Evolutionary conservation across 2,329 filamentous ascomycete species (phyloP).

Genomic region (Colletotrichum trifolii): DNA sequence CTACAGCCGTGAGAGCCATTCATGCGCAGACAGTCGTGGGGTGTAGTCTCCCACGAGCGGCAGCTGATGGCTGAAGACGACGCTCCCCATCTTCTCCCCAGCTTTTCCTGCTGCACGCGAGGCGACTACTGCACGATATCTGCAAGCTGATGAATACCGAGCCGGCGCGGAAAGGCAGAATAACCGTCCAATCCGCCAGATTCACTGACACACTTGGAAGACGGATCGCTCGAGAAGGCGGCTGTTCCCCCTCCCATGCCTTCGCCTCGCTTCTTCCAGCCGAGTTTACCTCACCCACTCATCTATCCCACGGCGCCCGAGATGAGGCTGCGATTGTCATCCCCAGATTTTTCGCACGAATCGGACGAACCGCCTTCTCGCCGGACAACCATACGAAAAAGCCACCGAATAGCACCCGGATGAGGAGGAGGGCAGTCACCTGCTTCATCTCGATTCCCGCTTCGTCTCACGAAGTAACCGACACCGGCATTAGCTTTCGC

Average conservation of each 20-base stretch:
- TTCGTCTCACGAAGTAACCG: not conserved
- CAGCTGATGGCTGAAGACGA: not conserved
- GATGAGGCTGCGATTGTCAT: not conserved
- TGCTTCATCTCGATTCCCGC: not conserved
- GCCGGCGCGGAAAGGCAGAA: not conserved
- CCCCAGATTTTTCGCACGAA: slow-evolving; percentile 26
- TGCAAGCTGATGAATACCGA: slow-evolving; percentile 2
- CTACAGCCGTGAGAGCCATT: not conserved
- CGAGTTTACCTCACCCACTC: not conserved
- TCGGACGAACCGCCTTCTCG: slow-evolving; percentile 4
- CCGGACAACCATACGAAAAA: slow-evolving; percentile 13
- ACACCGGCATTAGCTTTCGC: not conserved
- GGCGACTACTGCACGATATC: slow-evolving; percentile 7
- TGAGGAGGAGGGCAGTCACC: not conserved
- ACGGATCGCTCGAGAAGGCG: not conserved
- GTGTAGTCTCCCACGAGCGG: too few species aligned
- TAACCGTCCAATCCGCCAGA: not conserved
- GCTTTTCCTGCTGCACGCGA: slow-evolving; percentile 3
- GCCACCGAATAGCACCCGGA: not conserved
- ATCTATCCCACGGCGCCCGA: not conserved
- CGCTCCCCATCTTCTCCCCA: not conserved
- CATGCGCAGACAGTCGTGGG: not conserved
- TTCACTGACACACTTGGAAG: not conserved
- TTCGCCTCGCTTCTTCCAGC: not conserved
- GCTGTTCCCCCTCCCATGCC: not conserved